Base-by-base conservation (phyloP, 2,329 filamentous ascomycete genomes). In the Blumeriella jaapii region DNA sequence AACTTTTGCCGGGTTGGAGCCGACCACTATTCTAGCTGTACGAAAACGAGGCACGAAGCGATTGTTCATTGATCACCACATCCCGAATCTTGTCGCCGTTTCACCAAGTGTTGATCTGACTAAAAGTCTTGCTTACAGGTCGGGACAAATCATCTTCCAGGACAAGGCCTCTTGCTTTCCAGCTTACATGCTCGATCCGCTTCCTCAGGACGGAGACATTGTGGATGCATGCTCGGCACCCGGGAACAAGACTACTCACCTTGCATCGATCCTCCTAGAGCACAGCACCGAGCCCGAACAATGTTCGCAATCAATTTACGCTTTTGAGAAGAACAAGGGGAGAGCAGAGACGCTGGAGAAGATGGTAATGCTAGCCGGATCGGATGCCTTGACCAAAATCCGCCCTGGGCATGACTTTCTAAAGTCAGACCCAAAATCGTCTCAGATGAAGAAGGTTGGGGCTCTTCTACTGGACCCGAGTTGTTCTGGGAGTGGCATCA, bases 131-230 rank as follows among this genome's bases (percentile, higher is more conserved):
- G 80, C 85, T 0, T 96, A 96, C 57, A 69, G 63, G 10, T 64
- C 69, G 1, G 89, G 89, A 1, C 70, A 76, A 29, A 73, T 96
- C 34, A 94, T 96, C 40, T 64, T 96, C 15, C 91, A 98, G 57
- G 91, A 96, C 54, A 96, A 95, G 59, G 89, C 91, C 0, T 95
- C 87, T 1, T 98, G 91, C 55, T 95, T 98, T 52, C 91, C 91
- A 0, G 91, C 89, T 1, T 91, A 91, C 54, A 65, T 98, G 2
- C 64, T 98, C 0, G 68, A 93, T 33, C 75, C 81, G 0, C 62
- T 61, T 0, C 62, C 73, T 6, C 64, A 71, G 38, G 72, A 79
- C 45, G 84, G 84, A 15, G 76, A 91, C 51, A 65, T 93, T 6
- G 73, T 96, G n/a, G 91, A 98, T 58, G 83, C 83, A 0, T 96